A percentile compares a stretch with the other conserved stretches of the same genome.
phyloP scores from a whole-genome alignment of 768 basidiomycete genomes.

The Pleurotus platypus region DNA sequence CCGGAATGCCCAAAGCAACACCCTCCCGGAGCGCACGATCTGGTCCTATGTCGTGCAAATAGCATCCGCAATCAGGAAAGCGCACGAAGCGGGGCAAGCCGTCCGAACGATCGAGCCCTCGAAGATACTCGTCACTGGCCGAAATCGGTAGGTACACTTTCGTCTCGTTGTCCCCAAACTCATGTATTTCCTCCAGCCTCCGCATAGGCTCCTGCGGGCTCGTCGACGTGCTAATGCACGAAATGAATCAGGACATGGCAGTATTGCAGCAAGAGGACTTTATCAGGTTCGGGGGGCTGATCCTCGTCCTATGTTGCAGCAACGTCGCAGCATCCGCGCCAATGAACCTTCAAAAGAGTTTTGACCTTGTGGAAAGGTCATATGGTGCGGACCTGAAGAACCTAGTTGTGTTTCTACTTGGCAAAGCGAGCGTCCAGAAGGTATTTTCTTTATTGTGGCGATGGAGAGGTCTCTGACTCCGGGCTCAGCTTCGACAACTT shows the following conservation, averaged over 20 bases:
- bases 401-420: conserved; percentile 70
- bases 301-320: conserved; percentile 76
- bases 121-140: conserved; percentile 85
- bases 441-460: conserved; percentile 22
- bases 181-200: conserved; percentile 42
- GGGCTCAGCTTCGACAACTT: conserved; percentile 62
- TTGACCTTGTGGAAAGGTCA: conserved; percentile 68
- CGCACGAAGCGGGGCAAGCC: conserved; percentile 79
- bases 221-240: conserved; percentile 80
- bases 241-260: conserved; percentile 54
- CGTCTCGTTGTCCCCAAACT: neutral
- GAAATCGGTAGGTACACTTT: conserved; percentile 62
- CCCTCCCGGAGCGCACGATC: conserved; percentile 72
- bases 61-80: conserved; percentile 78
- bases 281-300: conserved; percentile 76
- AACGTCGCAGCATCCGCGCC: conserved; percentile 56
- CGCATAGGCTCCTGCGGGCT: conserved; percentile 87
- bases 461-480: neutral
- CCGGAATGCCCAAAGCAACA: neutral
- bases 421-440: conserved; percentile 67
- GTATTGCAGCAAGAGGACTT: conserved; percentile 81
- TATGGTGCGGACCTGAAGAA: conserved; percentile 86
- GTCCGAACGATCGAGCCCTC: conserved; percentile 80
- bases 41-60: conserved; percentile 96
- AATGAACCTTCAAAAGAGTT: conserved; percentile 63